Evolutionary conservation across 257 asterid genomes (phyloP).

Genomic region (Solanum ossicruentum): DNA sequence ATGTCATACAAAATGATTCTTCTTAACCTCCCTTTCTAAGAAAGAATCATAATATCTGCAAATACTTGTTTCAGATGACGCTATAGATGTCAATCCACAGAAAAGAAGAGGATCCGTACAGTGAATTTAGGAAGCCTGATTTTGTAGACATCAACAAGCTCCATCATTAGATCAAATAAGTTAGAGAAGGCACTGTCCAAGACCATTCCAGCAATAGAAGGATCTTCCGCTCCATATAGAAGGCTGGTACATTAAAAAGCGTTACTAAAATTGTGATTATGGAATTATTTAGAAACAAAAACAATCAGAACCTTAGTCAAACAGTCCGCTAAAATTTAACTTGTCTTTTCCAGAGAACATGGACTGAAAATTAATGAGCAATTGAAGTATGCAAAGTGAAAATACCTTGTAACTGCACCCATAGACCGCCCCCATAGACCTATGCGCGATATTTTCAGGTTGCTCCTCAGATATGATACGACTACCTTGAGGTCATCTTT

Average conservation of each 20-base stretch:
- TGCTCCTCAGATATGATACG: conserved; percentile 71
- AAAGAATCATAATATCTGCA: neutral
- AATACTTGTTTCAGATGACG: neutral
- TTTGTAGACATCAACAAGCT: conserved; percentile 87
- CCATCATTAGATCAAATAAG: conserved; percentile 90
- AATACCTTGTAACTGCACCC: conserved; percentile 97
- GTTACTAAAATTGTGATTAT: neutral
- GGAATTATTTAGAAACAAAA: neutral
- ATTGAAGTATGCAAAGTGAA: conserved; percentile 2
- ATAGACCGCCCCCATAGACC: conserved; percentile 99
- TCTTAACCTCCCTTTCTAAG: neutral
- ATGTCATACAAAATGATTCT: neutral
- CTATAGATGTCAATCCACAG: neutral
- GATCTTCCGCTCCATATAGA: conserved; percentile 97
- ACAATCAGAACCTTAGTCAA: neutral
- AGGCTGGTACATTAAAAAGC: conserved; percentile 43
- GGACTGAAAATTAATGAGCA: neutral
- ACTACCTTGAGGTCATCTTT: conserved; percentile 91
- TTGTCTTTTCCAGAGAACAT: neutral
- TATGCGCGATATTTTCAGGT: conserved; percentile 56
- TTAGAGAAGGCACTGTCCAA: conserved; percentile 97
- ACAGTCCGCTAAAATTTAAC: neutral
- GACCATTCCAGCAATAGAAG: conserved; percentile 98
- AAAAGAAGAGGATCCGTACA: conserved; percentile 22
- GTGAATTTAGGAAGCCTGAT: conserved; percentile 92